These are phyloP conservation scores for Wickerhamomyces sp. DNA, from an alignment of 1,139 yeast genomes.

Conservation along the genomic window DNA sequence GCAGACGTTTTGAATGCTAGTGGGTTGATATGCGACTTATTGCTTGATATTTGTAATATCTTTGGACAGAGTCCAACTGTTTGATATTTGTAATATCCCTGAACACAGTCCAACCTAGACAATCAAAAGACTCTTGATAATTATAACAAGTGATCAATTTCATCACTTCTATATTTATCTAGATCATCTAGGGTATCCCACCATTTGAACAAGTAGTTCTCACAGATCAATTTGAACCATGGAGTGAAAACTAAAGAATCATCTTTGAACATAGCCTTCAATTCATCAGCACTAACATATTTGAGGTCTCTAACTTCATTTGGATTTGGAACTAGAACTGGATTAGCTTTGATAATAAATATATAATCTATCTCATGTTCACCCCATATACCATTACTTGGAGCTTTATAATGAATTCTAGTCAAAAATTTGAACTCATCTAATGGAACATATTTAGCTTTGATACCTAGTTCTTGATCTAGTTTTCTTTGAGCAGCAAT, in stretches of 20 bases:
- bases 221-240: constrained; percentile 96
- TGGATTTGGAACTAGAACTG: constrained; percentile 47
- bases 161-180: constrained; percentile 19
- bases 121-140: too few species aligned
- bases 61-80: too few species aligned
- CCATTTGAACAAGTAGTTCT: constrained; percentile 87
- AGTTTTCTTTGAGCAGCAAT: constrained; percentile 89
- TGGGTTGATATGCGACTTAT: too few species aligned
- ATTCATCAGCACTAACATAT: constrained; percentile 65
- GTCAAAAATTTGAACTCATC: constrained; percentile 77
- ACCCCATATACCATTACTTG: constrained; percentile 85
- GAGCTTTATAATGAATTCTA: constrained; percentile 91
- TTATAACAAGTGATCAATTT: constrained; percentile 22
- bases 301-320: constrained; percentile 83
- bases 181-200: constrained; percentile 69
- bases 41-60: too few species aligned
- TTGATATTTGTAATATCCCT: too few species aligned
- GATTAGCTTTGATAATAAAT: constrained; percentile 64
- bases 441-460: constrained; percentile 54
- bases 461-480: constrained; percentile 88
- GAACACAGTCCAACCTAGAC: too few species aligned
- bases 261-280: constrained; percentile 74
- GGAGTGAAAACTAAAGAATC: constrained; percentile 73
- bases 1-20: too few species aligned
- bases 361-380: constrained; percentile 98